Percentiles rank a stretch among this genome's conserved stretches.
Conservation (phyloP, 345 rosid genomes). For the Salix exigua region DNA sequence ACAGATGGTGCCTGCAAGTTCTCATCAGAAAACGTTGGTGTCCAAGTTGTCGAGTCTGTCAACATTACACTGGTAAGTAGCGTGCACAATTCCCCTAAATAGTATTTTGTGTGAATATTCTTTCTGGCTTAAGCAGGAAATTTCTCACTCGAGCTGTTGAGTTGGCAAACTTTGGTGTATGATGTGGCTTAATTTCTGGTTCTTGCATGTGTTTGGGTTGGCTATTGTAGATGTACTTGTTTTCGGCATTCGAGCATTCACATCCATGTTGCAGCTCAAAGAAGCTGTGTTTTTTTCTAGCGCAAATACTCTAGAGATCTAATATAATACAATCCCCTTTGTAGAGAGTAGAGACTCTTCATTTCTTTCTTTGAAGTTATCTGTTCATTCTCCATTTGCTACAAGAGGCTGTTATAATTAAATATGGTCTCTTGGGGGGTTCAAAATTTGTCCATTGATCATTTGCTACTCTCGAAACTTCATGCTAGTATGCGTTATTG, state of each 20-base stretch:
- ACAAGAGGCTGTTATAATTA: no score
- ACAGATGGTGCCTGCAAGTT: conserved; percentile 63
- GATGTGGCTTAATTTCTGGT: background rate
- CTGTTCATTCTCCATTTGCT: no score
- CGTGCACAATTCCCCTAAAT: background rate
- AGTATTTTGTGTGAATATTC: background rate
- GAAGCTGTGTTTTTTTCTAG: no score
- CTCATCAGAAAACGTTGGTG: conserved; percentile 70
- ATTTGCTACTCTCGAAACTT: background rate
- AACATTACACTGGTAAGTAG: conserved; percentile 80
- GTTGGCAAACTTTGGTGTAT: background rate
- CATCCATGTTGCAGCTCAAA: background rate
- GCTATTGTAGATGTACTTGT: background rate
- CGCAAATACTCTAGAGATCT: background rate
- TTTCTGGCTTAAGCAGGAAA: background rate
- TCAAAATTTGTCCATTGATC: background rate
- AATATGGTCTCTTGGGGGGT: no score
- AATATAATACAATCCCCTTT: background rate
- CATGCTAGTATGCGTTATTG: background rate
- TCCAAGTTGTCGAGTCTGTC: conserved; percentile 60
- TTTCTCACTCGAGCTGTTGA: background rate
- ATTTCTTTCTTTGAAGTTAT: no score
- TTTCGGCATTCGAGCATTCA: background rate
- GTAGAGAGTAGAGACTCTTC: no score
- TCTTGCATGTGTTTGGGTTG: background rate